Percentiles rank a stretch among this genome's conserved stretches.
phyloP scores from a whole-genome alignment of 2,329 filamentous ascomycete species.

The Atkinsonella hypoxylon region DNA sequence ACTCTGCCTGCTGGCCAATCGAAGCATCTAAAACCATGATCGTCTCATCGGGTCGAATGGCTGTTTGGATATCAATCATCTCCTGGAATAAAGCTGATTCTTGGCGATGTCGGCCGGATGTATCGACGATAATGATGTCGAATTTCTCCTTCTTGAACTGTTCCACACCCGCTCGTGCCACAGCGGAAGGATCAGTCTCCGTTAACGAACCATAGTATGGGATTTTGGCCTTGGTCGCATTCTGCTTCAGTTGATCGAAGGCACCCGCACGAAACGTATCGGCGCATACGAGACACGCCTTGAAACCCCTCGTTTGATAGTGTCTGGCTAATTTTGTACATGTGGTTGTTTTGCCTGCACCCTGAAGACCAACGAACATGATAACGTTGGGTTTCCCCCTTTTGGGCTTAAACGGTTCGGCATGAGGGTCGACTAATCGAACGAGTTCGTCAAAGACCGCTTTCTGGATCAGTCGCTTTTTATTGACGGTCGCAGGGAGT shows the following conservation, averaged over 20 bases:
- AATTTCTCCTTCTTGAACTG: slow-evolving; percentile 99
- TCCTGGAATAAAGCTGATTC: slow-evolving; percentile 92
- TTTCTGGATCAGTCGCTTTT: slow-evolving; percentile 97
- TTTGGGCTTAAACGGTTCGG: slow-evolving; percentile 90
- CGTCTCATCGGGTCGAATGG: slow-evolving; percentile 86
- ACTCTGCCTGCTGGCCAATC: slow-evolving; percentile 91
- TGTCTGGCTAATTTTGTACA: slow-evolving; percentile 94
- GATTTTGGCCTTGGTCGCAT: slow-evolving; percentile 97
- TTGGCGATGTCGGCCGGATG: slow-evolving; percentile 86
- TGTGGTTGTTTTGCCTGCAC: slow-evolving; percentile 94
- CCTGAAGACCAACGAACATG: slow-evolving; percentile 98
- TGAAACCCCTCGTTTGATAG: slow-evolving; percentile 89
- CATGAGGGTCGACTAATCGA: slow-evolving; percentile 87
- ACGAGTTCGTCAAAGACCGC: slow-evolving; percentile 96
- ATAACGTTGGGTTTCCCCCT: slow-evolving; percentile 95
- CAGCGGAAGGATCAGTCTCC: slow-evolving; percentile 87
- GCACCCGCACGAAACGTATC: slow-evolving; percentile 98
- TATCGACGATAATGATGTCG: slow-evolving; percentile 98
- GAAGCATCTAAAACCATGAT: slow-evolving; percentile 97
- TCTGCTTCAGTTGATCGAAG: slow-evolving; percentile 97
- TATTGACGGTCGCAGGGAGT: slow-evolving; percentile 82
- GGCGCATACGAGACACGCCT: slow-evolving; percentile 86
- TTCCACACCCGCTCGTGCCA: slow-evolving; percentile 89
- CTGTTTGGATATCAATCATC: slow-evolving; percentile 92
- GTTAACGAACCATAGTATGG: slow-evolving; percentile 96